Evolutionary conservation across 257 asterid genomes (phyloP).

Genomic region (Linderniella brevidens): DNA sequence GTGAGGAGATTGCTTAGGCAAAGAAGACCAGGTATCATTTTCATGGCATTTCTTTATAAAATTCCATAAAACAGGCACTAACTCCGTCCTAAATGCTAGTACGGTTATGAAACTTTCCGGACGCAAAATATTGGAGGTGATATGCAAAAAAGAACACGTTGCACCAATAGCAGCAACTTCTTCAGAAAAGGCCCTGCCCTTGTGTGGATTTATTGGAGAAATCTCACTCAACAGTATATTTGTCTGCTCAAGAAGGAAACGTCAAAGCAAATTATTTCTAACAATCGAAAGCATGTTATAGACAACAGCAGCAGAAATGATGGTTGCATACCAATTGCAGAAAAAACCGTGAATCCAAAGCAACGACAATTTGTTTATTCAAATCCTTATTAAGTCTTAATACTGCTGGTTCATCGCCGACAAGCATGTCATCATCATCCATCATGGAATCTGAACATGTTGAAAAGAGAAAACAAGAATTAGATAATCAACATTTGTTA

Average conservation of each 20-base stretch:
- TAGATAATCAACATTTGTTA: not conserved
- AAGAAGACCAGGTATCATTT: conserved; percentile 59
- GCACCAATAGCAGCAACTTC: conserved; percentile 74
- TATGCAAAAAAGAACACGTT: conserved; percentile 78
- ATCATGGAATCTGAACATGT: conserved; percentile 27
- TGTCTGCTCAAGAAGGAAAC: conserved; percentile 35
- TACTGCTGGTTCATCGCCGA: conserved; percentile 33
- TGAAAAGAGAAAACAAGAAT: conserved; percentile 11
- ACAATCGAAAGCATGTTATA: conserved; percentile 8
- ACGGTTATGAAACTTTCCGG: conserved; percentile 80
- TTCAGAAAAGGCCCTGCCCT: conserved; percentile 31
- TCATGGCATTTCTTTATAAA: conserved; percentile 75
- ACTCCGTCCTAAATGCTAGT: conserved; percentile 84
- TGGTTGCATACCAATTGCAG: conserved; percentile 49
- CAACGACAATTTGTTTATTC: conserved; percentile 57
- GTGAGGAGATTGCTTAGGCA: conserved; percentile 56
- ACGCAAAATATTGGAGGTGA: conserved; percentile 62
- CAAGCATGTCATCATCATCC: conserved; percentile 66
- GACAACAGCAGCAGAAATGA: conserved; percentile 6
- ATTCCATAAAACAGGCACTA: conserved; percentile 75
- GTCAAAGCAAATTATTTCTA: conserved; percentile 2
- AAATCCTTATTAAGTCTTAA: conserved; percentile 42
- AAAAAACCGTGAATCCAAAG: conserved; percentile 65
- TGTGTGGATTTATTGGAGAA: conserved; percentile 23
- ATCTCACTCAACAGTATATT: conserved; percentile 51